A percentile compares a stretch with the other conserved stretches of the same genome.
These are phyloP conservation scores for Luffa aegyptiaca DNA, from an alignment of 306 rosid genomes.

Conservation along the genomic window DNA sequence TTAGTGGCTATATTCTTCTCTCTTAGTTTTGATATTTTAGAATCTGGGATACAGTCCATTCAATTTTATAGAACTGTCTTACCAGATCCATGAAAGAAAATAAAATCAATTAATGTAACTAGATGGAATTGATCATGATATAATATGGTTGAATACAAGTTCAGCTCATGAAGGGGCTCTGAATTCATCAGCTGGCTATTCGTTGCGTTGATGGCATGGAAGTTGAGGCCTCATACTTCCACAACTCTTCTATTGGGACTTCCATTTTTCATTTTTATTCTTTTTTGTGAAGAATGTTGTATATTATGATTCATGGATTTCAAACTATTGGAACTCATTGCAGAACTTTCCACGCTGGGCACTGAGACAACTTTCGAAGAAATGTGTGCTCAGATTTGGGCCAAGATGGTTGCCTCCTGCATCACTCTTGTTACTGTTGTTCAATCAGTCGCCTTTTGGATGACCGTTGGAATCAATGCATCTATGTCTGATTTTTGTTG, in stretches of 20 bases:
- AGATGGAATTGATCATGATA: no score
- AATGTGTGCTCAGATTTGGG: conserved; percentile 26
- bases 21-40: neutral
- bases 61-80: neutral
- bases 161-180: neutral
- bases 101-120: no score
- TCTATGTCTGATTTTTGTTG: conserved; percentile 19
- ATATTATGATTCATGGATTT: neutral
- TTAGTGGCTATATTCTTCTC: neutral
- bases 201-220: neutral
- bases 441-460: conserved; percentile 25
- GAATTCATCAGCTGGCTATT: neutral
- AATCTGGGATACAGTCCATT: neutral
- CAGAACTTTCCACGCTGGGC: conserved; percentile 35
- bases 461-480: conserved; percentile 21
- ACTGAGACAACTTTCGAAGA: conserved; percentile 20
- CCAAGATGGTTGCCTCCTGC: conserved; percentile 44
- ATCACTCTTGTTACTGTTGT: conserved; percentile 32
- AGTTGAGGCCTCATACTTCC: neutral
- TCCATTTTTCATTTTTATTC: neutral
- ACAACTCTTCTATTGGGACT: neutral
- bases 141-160: no score
- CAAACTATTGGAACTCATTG: neutral
- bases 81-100: neutral
- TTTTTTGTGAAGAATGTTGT: no score